Base-by-base conservation (phyloP, 2,329 filamentous ascomycete species). In the Raffaelea albimanens region DNA sequence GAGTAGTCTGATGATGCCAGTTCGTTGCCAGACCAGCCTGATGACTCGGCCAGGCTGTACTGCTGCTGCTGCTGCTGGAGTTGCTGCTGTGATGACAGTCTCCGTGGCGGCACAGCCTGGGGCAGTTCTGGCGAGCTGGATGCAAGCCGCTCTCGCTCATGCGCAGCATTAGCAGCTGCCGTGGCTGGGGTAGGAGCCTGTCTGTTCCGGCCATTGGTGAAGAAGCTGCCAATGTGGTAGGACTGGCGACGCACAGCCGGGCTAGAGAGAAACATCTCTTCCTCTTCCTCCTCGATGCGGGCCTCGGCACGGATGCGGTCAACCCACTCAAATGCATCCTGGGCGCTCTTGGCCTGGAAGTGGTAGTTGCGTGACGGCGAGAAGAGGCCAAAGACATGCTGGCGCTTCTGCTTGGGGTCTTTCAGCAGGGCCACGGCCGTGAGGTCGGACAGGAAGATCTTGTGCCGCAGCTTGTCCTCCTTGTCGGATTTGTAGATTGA, bases 401-500 rank as follows among this genome's bases (percentile, higher is more conserved):
- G 78, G 50, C 86, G 83, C 62, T 86, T 90, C 50, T 89, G 82
- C 65, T 95, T 95, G 9, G 87, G 85, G 57, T 95, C 89, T 59
- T 87, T 90, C 53, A 97, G 82, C 50, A 87, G 80, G 2, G 90
- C 87, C 40, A 95, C 87, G 8, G 93, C 90, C 3, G 90, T 96
- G 50, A 97, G 78, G 51, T 98, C 93, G 40, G 87, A 85, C 36
- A 97, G 77, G 59, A 83, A 82, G 59, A 98, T 81, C 61, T 95
- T 90, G 59, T 94, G 84, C 45, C 87, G 85, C 40, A 98, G 77
- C 63, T 90, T 90, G 57, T 85, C 86, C 67, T 96, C 90, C 57
- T 90, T 86, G 57, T 87, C 80, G 61, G 91, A 85, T 66, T 91
- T 94, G 75, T 98, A 98, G 52, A 96, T 83, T 45, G 87, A 96